These are phyloP conservation scores for barrel medic (Medicago truncatula) DNA, from an alignment of 306 rosid genomes.

Conservation along the genomic window MtrunA17r5.0-ANR NC_053043.1:11286501-11287000, in stretches of 20 bases:
- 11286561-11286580: conserved; percentile 50
- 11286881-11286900: not conserved
- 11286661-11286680: conserved; percentile 70
- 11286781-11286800: not conserved
- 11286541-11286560: conserved; percentile 71
- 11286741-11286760: conserved; percentile 31
- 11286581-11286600: conserved; percentile 56
- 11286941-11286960: not conserved
- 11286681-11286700: conserved; percentile 76
- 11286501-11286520: not conserved
- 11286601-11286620: conserved; percentile 49
- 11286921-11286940: too few species aligned
- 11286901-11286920: conserved; percentile 1
- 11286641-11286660: conserved; percentile 54
- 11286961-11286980: conserved; percentile 17
- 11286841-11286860: not conserved
- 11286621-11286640: conserved; percentile 32
- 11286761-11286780: not conserved
- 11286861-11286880: not conserved
- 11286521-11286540: conserved; percentile 68
- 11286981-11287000: conserved; percentile 68
- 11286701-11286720: conserved; percentile 83
- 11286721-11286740: conserved; percentile 77
- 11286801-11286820: not conserved
- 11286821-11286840: not conserved